Evolutionary conservation across 768 basidiomycete species (phyloP).

Genomic region (Coprinopsis sp.): DNA sequence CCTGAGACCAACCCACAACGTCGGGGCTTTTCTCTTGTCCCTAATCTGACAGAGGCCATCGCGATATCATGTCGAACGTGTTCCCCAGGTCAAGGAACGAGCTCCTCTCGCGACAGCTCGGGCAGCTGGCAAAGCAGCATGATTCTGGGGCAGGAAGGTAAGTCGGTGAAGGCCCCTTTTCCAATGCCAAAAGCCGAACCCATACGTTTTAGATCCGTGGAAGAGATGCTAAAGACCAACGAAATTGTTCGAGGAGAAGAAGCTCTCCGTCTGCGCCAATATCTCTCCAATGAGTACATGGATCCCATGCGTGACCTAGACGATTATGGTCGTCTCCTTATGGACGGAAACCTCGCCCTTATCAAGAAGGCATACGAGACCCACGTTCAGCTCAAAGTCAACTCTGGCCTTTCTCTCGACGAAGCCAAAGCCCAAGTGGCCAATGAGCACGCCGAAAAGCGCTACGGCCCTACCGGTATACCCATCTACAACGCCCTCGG

Average conservation of each 20-base stretch:
- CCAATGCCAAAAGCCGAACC: neutral
- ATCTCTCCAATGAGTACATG: constrained; percentile 31
- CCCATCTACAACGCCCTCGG: constrained; percentile 37
- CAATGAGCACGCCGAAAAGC: constrained; percentile 26
- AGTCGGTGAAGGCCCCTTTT: neutral
- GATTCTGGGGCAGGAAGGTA: constrained; percentile 23
- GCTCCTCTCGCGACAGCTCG: constrained; percentile 5
- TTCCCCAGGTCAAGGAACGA: constrained; percentile 9
- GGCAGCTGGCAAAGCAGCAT: constrained; percentile 8
- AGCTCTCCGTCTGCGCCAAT: constrained; percentile 33
- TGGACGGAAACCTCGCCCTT: constrained; percentile 19
- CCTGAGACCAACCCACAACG: too few relatives aligned
- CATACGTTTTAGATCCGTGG: constrained; percentile 17
- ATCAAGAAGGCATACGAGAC: constrained; percentile 23
- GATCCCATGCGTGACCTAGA: constrained; percentile 33
- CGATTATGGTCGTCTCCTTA: constrained; percentile 23
- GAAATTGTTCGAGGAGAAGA: constrained; percentile 32
- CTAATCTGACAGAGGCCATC: too few relatives aligned
- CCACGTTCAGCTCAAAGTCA: constrained; percentile 15
- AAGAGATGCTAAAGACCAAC: constrained; percentile 26
- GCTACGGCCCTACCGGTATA: constrained; percentile 37
- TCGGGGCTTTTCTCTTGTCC: too few relatives aligned
- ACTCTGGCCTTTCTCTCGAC: constrained; percentile 3
- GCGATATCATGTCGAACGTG: too few relatives aligned
- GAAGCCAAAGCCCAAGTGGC: constrained; percentile 17